Conservation (phyloP, 805 yeast species). For the Metschnikowia picachoensis region DNA sequence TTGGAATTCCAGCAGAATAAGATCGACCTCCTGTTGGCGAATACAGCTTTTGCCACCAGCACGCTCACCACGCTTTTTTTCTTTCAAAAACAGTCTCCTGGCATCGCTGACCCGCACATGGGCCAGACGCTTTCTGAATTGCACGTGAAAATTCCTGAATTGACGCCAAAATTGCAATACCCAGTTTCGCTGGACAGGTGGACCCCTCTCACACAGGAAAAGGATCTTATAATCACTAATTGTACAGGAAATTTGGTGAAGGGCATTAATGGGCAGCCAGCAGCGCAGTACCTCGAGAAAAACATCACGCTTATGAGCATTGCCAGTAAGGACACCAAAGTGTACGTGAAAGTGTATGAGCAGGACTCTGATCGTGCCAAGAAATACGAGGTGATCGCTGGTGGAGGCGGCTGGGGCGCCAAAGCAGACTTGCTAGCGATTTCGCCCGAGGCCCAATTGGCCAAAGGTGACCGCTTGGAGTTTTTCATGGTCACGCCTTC, state of each 20-base stretch:
- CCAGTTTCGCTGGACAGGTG: slow-evolving; percentile 27
- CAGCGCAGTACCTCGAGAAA: slow-evolving; percentile 52
- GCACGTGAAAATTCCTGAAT: slow-evolving; percentile 22
- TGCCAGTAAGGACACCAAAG: slow-evolving; percentile 42
- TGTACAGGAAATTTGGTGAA: slow-evolving; percentile 58
- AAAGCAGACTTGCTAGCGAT: slow-evolving; percentile 63
- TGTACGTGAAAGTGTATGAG: slow-evolving; percentile 32
- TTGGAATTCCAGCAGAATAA: slow-evolving; percentile 16
- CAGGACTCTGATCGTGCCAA: neutral
- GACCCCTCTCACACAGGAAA: slow-evolving; percentile 27
- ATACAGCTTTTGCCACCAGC: slow-evolving; percentile 36
- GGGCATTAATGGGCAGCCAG: slow-evolving; percentile 50
- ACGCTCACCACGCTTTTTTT: slow-evolving; percentile 35
- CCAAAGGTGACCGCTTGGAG: slow-evolving; percentile 44
- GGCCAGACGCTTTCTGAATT: slow-evolving; percentile 32
- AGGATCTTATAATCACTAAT: slow-evolving; percentile 42
- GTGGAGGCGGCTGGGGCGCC: slow-evolving; percentile 77
- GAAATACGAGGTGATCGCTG: slow-evolving; percentile 58
- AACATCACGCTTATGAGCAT: slow-evolving; percentile 37
- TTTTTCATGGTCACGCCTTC: slow-evolving; percentile 44
- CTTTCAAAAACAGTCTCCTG: slow-evolving; percentile 19
- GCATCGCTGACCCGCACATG: slow-evolving; percentile 14
- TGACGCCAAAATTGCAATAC: slow-evolving; percentile 4
- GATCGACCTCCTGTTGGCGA: slow-evolving; percentile 32
- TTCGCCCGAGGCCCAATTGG: slow-evolving; percentile 50